Percentiles rank a stretch among this genome's conserved stretches.
Conservation (phyloP, 805 yeast genomes). For the Candida argentea region DNA sequence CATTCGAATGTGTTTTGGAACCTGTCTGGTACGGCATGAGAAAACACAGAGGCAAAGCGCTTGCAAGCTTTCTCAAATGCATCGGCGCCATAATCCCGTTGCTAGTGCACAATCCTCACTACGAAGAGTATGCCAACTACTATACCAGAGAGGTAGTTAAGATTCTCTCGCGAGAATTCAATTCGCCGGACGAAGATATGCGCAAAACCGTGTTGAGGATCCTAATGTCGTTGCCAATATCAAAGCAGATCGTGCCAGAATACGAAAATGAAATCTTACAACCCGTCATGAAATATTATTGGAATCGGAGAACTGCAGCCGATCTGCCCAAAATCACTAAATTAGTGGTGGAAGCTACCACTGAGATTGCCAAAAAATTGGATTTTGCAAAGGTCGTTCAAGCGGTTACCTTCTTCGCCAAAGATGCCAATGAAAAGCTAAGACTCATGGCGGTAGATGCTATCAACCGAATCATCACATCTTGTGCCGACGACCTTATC, state of each 20-base stretch:
- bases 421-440: constrained; percentile 76
- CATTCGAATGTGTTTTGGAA: constrained; percentile 65
- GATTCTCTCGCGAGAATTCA: constrained; percentile 60
- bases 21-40: constrained; percentile 75
- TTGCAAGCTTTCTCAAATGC: constrained; percentile 69
- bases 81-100: constrained; percentile 75
- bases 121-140: constrained; percentile 64
- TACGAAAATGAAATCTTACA: constrained; percentile 44
- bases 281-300: constrained; percentile 59
- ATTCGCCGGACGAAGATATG: constrained; percentile 84
- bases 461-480: constrained; percentile 43
- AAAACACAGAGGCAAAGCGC: constrained; percentile 64
- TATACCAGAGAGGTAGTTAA: constrained; percentile 67
- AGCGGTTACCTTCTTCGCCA: constrained; percentile 45
- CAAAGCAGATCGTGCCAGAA: constrained; percentile 44
- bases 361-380: constrained; percentile 52
- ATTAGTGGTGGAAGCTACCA: constrained; percentile 65
- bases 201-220: constrained; percentile 60
- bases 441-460: constrained; percentile 74
- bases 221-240: constrained; percentile 53
- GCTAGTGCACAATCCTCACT: constrained; percentile 48
- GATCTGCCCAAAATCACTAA: constrained; percentile 43
- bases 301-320: constrained; percentile 76
- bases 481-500: constrained; percentile 19
- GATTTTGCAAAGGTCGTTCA: constrained; percentile 57